These are phyloP conservation scores for Candida hispaniensis DNA, from an alignment of 805 yeast genomes.

Conservation along the genomic window DNA sequence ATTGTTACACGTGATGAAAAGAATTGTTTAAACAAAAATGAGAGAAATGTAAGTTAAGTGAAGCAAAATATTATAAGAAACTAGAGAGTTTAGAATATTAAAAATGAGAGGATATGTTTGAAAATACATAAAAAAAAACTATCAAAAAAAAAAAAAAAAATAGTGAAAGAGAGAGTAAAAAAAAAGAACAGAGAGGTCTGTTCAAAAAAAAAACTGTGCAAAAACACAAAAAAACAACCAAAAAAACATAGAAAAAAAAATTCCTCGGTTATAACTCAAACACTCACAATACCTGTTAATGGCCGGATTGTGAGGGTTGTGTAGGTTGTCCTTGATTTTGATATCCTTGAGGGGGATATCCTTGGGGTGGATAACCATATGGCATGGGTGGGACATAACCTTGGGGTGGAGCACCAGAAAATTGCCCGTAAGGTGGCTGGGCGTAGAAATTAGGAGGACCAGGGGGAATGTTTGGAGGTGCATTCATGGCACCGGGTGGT, in stretches of 20 bases:
- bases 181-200: conserved; percentile 14
- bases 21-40: too few species aligned
- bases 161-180: conserved; percentile 6
- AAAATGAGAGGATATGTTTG: too few species aligned
- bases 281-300: too few species aligned
- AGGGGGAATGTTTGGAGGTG: conserved; percentile 11
- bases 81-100: too few species aligned
- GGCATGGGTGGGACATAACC: conserved; percentile 16
- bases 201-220: conserved; percentile 14
- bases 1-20: too few species aligned
- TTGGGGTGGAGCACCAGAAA: conserved; percentile 17
- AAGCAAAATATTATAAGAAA: too few species aligned
- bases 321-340: conserved; percentile 15
- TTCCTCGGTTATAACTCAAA: too few species aligned
- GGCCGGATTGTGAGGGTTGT: conserved; percentile 15
- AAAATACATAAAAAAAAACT: conserved; percentile 2
- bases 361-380: conserved; percentile 11
- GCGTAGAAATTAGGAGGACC: conserved; percentile 18
- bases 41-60: too few species aligned
- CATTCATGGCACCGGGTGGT: conserved; percentile 4
- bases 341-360: conserved; percentile 15
- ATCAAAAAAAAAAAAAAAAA: conserved; percentile 4
- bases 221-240: conserved; percentile 15
- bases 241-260: too few species aligned
- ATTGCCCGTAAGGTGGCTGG: conserved; percentile 17